These are phyloP conservation scores for Penicillium daleae DNA, from an alignment of 495 filamentous ascomycete species.

Conservation along the genomic window DNA sequence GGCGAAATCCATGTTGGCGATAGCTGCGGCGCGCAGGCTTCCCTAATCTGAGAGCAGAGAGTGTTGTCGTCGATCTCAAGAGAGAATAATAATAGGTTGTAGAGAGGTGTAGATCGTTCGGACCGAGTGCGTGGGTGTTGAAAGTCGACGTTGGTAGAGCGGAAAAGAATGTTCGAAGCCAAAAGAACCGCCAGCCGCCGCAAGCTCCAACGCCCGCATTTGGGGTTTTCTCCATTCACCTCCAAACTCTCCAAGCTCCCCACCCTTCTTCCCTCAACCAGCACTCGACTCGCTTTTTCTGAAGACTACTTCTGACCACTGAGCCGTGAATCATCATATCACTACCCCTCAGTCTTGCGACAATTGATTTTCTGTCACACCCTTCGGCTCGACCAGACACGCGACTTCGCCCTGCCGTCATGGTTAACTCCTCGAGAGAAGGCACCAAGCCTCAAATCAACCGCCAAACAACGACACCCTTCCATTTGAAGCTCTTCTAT, in stretches of 20 bases:
- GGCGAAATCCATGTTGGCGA: conserved; percentile 84
- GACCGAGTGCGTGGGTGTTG: not conserved
- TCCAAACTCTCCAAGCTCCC: conserved; percentile 7
- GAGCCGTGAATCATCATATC: not conserved
- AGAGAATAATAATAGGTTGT: not conserved
- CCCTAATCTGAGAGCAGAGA: not conserved
- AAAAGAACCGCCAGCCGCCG: conserved; percentile 8
- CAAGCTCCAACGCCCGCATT: conserved; percentile 25
- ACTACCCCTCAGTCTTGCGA: not conserved
- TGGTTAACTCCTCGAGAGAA: conserved; percentile 35
- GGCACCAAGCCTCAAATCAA: conserved; percentile 47
- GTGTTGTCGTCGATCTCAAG: not conserved
- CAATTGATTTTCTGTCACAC: not conserved
- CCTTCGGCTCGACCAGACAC: not conserved
- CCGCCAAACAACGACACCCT: conserved; percentile 79
- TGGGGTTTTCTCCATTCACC: conserved; percentile 16
- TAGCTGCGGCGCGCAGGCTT: conserved; percentile 1
- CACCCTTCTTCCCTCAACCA: not conserved
- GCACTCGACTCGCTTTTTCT: not conserved
- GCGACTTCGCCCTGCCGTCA: conserved; percentile 19
- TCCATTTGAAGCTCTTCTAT: conserved; percentile 91
- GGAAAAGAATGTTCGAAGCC: conserved; percentile 23
- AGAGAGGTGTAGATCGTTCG: not conserved
- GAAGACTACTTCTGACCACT: not conserved
- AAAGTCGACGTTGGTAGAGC: conserved; percentile 4